Evolutionary conservation across 2,329 filamentous ascomycete species (phyloP).

Genomic region (Botrytis elliptica): DNA sequence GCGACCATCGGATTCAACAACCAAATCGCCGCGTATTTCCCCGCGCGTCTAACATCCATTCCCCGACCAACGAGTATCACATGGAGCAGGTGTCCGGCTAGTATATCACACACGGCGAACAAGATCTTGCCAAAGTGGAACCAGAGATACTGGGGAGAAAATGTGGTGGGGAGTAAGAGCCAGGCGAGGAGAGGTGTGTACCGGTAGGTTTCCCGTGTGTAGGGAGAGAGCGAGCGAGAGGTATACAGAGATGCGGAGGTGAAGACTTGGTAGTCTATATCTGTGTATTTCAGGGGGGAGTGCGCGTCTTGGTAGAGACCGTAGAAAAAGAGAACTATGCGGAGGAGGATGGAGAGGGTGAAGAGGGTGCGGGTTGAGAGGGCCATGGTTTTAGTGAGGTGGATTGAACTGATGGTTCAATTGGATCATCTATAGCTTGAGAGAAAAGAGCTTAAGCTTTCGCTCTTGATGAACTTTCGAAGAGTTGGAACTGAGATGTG

Average conservation of each 20-base stretch:
- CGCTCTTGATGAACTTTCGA: background rate
- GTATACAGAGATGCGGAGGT: conserved; percentile 86
- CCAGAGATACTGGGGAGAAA: conserved; percentile 43
- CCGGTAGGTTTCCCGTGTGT: conserved; percentile 88
- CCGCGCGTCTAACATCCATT: conserved; percentile 50
- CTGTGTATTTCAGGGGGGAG: conserved; percentile 94
- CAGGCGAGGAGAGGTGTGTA: conserved; percentile 94
- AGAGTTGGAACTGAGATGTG: background rate
- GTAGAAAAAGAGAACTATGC: conserved; percentile 74
- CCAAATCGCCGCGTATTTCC: conserved; percentile 85
- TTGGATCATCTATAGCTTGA: background rate
- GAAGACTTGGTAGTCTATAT: conserved; percentile 98
- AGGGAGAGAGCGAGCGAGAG: conserved; percentile 68
- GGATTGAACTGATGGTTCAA: background rate
- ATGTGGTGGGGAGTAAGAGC: conserved; percentile 79
- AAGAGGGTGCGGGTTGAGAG: conserved; percentile 51
- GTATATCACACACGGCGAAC: conserved; percentile 79
- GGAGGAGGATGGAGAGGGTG: conserved; percentile 60
- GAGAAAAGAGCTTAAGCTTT: background rate
- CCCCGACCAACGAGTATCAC: conserved; percentile 47
- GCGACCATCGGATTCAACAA: conserved; percentile 97
- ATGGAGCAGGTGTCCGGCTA: conserved; percentile 78
- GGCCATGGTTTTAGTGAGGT: background rate
- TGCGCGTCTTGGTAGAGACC: conserved; percentile 90
- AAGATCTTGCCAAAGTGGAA: conserved; percentile 86